Percentiles rank a stretch among this genome's conserved stretches.
Evolutionary conservation across 306 rosid species (phyloP).

Genomic region (Vigna angularis): DNA sequence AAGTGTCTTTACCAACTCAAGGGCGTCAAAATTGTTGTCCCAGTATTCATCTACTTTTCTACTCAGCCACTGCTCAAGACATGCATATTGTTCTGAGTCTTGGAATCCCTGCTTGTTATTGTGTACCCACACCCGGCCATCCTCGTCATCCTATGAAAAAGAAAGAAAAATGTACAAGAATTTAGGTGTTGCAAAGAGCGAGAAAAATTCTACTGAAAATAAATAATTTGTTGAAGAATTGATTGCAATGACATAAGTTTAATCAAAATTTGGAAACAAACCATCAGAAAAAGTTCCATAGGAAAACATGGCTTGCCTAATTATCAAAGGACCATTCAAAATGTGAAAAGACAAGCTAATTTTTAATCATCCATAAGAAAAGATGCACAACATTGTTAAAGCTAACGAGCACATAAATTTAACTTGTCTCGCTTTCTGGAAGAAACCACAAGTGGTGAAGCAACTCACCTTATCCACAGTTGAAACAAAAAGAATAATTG

Average conservation of each 20-base stretch:
- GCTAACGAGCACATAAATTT: neutral
- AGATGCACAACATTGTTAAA: neutral
- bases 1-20: constrained; percentile 50
- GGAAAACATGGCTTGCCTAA: neutral
- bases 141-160: constrained; percentile 49
- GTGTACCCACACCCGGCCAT: constrained; percentile 65
- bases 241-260: neutral
- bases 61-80: constrained; percentile 62
- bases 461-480: no score
- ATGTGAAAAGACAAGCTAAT: neutral
- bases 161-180: constrained; percentile 1
- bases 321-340: neutral
- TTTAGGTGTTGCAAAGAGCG: constrained; percentile 38
- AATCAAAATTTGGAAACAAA: neutral
- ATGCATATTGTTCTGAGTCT: constrained; percentile 59
- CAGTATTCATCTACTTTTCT: constrained; percentile 55
- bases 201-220: neutral
- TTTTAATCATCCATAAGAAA: neutral
- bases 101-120: constrained; percentile 73
- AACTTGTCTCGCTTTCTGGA: neutral
- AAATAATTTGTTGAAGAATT: neutral
- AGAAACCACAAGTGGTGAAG: no score
- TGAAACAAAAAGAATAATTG: neutral
- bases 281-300: neutral
- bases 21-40: constrained; percentile 56